Conservation (phyloP, 306 rosid species). For the Vigna mungo region DNA sequence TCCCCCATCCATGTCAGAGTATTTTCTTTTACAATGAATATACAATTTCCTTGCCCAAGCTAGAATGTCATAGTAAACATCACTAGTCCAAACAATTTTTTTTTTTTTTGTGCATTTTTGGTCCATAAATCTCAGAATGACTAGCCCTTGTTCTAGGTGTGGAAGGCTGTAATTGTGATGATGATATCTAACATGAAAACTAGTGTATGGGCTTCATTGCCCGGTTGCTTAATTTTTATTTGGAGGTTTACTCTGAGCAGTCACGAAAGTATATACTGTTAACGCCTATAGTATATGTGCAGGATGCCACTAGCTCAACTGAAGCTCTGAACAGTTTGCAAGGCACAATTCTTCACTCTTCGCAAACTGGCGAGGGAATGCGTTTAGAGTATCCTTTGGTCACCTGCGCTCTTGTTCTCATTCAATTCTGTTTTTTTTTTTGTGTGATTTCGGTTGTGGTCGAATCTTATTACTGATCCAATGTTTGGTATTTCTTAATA, state of each 20-base stretch:
- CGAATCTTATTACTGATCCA: neutral
- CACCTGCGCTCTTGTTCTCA: neutral
- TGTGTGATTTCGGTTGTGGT: neutral
- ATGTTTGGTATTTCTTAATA: constrained; percentile 59
- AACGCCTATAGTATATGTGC: constrained; percentile 27
- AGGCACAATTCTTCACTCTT: constrained; percentile 80
- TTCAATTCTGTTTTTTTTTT: neutral
- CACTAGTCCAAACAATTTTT: no score
- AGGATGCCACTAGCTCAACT: constrained; percentile 77
- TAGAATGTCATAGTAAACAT: no score
- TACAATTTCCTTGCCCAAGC: no score
- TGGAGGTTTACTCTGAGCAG: constrained; percentile 12
- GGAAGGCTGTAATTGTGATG: constrained; percentile 20
- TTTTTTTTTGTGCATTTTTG: no score
- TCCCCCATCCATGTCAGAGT: neutral
- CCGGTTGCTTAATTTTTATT: neutral
- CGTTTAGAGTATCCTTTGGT: constrained; percentile 88
- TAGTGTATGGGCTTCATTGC: neutral
- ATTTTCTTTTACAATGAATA: neutral
- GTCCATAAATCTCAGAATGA: no score
- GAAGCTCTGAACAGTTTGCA: constrained; percentile 79
- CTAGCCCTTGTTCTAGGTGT: no score
- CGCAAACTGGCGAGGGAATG: constrained; percentile 88
- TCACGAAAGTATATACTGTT: neutral
- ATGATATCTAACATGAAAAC: constrained; percentile 19